Evolutionary conservation across 1,284 basidiomycete genomes (phyloP), one percentile per base, ranked within the genome.

Genomic region (Tylopilus sp.): DNA sequence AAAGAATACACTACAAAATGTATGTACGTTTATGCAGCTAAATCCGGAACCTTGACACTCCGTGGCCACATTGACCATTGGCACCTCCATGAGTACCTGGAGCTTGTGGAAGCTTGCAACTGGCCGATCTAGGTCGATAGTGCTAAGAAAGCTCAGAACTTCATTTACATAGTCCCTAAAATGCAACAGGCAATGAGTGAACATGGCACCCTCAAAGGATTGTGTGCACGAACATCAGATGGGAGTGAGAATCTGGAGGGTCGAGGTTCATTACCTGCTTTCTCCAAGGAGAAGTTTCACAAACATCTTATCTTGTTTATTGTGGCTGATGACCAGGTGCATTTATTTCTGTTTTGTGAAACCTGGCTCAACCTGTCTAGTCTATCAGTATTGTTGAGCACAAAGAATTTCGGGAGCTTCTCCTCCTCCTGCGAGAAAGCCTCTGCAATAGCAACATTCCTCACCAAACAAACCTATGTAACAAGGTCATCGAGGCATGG

Each of bases 321-420:
- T 19, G n/a, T 65, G 32, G 36, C 41, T 13, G 36, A 57, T 53
- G 59, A 65, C 41, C 59, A 65, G 59, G 58, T 61, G 22, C 9
- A 10, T 32, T 47, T 39, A 22, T 44, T 47, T 44, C n/a, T 19
- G 16, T 33, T 19, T 49, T 47, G 9, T 12, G 22, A 22, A 26
- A 36, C 26, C 52, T 53, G 24, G 32, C 32, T 52, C 3, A 52
- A 22, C 22, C 36, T 13, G 6, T 18, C 19, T 13, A 53, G 59
- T 47, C 52, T 39, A 33, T 62, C 22, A 44, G 56, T 26, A 6
- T 66, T 22, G 26, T 63, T 2, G 26, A 66, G 16, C 18, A 10
- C n/a, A 49, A 26, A 47, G 61, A 66, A 24, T 66, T 66, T 47
- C 19, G 36, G 9, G 18, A 56, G 19, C 64, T 66, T 9, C 52